Conservation (phyloP, 371 early-diverging fungal genomes). For the Mortierella sp. region DNA sequence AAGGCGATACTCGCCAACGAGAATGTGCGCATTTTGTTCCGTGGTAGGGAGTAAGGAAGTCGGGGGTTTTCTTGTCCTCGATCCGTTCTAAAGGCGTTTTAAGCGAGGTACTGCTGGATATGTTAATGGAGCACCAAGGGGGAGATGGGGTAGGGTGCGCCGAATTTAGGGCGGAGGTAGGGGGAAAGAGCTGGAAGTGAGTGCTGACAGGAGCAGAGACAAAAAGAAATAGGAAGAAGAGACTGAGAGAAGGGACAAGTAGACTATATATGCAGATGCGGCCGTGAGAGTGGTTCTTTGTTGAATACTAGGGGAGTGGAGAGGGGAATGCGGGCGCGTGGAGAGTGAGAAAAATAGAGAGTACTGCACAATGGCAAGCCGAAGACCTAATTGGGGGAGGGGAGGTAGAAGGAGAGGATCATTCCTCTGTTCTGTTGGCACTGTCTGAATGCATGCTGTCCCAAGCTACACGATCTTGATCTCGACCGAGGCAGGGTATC, state of each 20-base stretch:
- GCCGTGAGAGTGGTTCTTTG: too few relatives aligned
- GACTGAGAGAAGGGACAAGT: background rate
- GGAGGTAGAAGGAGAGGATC: too few relatives aligned
- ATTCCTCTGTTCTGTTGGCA: too few relatives aligned
- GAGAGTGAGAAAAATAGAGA: too few relatives aligned
- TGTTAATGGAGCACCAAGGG: too few relatives aligned
- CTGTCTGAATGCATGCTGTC: background rate
- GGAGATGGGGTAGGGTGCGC: background rate
- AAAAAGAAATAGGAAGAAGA: constrained; percentile 1
- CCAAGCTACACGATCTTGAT: constrained; percentile 23
- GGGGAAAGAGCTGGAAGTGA: background rate
- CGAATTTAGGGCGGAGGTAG: background rate
- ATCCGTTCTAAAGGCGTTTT: too few relatives aligned
- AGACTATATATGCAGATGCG: background rate
- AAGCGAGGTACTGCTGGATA: too few relatives aligned
- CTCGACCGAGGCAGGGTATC: constrained; percentile 31
- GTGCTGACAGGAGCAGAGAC: background rate
- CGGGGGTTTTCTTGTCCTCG: too few relatives aligned
- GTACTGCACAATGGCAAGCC: too few relatives aligned
- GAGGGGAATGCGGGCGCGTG: background rate
- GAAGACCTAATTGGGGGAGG: too few relatives aligned
- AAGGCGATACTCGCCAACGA: constrained; percentile 28
- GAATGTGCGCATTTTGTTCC: constrained; percentile 31
- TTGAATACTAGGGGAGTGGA: too few relatives aligned
- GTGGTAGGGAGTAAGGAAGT: too few relatives aligned